phyloP scores from a whole-genome alignment of 2,329 filamentous ascomycete genomes.

The Tolypocladium album region DNA sequence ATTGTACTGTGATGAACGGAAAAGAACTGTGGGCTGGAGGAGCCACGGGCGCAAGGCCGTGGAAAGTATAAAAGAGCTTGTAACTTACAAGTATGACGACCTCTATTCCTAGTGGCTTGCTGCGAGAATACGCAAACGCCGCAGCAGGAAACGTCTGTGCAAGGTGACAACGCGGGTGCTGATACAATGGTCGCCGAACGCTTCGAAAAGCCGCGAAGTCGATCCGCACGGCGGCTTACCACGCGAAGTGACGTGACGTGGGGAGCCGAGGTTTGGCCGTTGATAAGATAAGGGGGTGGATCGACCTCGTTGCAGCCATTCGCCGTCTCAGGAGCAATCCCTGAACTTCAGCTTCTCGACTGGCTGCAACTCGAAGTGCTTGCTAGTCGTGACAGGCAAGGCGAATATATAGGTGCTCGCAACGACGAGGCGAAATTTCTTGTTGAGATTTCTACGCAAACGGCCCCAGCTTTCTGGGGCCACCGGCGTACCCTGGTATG shows the following conservation, averaged over 20 bases:
- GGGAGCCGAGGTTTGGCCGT: constrained; percentile 8
- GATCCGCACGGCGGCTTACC: not conserved
- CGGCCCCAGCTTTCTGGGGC: no score
- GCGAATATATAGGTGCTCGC: not conserved
- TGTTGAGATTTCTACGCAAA: not conserved
- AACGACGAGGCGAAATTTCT: not conserved
- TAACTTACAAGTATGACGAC: not conserved
- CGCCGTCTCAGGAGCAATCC: not conserved
- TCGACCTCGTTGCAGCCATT: not conserved
- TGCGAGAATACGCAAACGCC: not conserved
- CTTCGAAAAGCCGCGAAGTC: not conserved
- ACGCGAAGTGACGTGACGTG: not conserved
- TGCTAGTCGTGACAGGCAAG: not conserved
- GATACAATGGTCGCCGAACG: not conserved
- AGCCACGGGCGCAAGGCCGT: not conserved
- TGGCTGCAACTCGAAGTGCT: not conserved
- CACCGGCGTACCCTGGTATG: not conserved
- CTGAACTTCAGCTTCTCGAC: not conserved
- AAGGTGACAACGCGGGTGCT: not conserved
- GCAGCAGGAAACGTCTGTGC: not conserved
- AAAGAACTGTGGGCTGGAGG: not conserved
- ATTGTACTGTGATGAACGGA: not conserved
- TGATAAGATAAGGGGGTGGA: not conserved
- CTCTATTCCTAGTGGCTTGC: not conserved
- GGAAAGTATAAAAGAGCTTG: not conserved